Conservation (phyloP, 192 early-diverging fungal genomes). For the Backusella tarrabulga region DNA sequence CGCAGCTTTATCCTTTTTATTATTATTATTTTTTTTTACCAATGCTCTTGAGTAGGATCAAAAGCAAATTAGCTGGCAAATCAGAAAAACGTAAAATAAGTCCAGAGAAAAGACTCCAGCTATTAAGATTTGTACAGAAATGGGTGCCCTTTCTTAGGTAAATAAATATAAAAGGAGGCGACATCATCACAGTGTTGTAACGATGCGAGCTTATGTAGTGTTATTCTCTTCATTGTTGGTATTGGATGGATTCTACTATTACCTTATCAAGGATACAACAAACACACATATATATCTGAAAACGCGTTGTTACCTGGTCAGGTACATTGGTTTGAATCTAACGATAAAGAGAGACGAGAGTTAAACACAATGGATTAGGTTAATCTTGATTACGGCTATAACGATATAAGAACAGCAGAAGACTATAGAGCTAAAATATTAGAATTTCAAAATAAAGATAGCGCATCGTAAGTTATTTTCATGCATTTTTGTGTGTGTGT, state of each 20-base stretch:
- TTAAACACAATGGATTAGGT: constrained; percentile 33
- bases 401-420: constrained; percentile 43
- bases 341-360: neutral
- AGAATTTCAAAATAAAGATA: constrained; percentile 31
- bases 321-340: constrained; percentile 36
- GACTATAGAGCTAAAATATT: constrained; percentile 40
- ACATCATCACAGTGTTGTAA: neutral
- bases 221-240: constrained; percentile 55
- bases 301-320: constrained; percentile 75
- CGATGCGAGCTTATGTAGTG: constrained; percentile 26
- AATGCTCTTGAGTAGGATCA: constrained; percentile 2
- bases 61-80: neutral
- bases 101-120: neutral
- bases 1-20: neutral
- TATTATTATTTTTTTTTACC: neutral
- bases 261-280: constrained; percentile 61
- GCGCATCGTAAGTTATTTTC: constrained; percentile 30
- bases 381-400: constrained; percentile 49
- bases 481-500: neutral
- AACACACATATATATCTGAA: constrained; percentile 70
- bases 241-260: constrained; percentile 64
- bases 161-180: neutral
- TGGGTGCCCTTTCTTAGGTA: constrained; percentile 3
- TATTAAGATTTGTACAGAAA: constrained; percentile 3
- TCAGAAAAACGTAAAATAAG: neutral